phyloP scores from a whole-genome alignment of 306 rosid genomes.

The Medicago truncatula region DNA sequence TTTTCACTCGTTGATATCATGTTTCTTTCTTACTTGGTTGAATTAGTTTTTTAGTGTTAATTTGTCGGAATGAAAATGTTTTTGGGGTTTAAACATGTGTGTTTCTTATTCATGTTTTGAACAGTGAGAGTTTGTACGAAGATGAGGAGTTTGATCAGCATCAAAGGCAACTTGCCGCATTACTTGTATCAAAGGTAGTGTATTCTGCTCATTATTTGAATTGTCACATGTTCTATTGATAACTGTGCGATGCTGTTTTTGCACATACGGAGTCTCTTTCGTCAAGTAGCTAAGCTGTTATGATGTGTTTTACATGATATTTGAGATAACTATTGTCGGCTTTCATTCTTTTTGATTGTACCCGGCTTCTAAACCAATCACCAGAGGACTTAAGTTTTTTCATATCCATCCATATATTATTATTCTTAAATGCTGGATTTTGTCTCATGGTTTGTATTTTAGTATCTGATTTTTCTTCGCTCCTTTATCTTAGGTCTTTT shows the following conservation, averaged over 20 bases:
- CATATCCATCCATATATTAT: neutral
- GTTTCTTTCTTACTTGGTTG: neutral
- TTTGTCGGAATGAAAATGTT: neutral
- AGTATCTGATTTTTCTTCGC: conserved; percentile 17
- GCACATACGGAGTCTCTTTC: conserved; percentile 3
- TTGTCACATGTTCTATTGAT: conserved; percentile 4
- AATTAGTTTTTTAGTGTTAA: neutral
- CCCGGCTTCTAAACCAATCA: conserved; percentile 5
- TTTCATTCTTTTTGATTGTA: conserved; percentile 14
- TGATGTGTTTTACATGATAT: neutral
- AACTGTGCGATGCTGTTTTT: neutral
- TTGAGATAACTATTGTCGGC: conserved; percentile 9
- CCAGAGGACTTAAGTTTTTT: conserved; percentile 20
- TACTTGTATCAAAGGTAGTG: conserved; percentile 88
- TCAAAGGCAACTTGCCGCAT: conserved; percentile 91
- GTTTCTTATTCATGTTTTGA: conserved; percentile 19
- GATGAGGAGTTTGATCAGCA: conserved; percentile 93
- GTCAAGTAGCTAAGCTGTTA: no score
- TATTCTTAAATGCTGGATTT: conserved; percentile 13
- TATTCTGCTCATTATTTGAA: conserved; percentile 25
- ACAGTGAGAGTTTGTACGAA: conserved; percentile 94
- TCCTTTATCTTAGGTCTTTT: conserved; percentile 69
- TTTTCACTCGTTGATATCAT: conserved; percentile 2
- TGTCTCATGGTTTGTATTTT: conserved; percentile 31
- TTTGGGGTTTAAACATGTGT: conserved; percentile 2